Conservation (phyloP, 768 basidiomycete genomes). For the Strobilomyces confusus region DNA sequence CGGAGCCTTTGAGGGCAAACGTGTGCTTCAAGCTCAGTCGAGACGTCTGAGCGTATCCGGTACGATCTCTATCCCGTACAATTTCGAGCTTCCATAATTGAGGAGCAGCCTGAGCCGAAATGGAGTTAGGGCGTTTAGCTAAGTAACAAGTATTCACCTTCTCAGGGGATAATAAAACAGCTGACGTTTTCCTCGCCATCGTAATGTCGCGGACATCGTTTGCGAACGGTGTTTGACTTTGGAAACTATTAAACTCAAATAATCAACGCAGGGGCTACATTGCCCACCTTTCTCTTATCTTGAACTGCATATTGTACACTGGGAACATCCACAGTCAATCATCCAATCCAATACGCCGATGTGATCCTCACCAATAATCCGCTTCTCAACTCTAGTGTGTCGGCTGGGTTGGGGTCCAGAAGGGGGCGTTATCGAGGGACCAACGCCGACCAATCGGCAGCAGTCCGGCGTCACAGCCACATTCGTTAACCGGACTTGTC, state of each 20-base stretch:
- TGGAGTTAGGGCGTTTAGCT: slow-evolving; percentile 7
- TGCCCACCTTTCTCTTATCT: slow-evolving; percentile 42
- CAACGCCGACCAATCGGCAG: slow-evolving; percentile 46
- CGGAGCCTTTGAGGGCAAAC: slow-evolving; percentile 62
- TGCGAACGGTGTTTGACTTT: slow-evolving; percentile 51
- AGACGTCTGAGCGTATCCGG: slow-evolving; percentile 31
- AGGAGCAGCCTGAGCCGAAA: slow-evolving; percentile 54
- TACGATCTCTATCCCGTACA: slow-evolving; percentile 47
- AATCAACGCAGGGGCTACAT: background rate
- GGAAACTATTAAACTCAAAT: slow-evolving; percentile 10
- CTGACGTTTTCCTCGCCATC: slow-evolving; percentile 40
- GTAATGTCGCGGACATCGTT: slow-evolving; percentile 53
- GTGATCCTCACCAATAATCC: slow-evolving; percentile 43
- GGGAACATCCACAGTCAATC: slow-evolving; percentile 1
- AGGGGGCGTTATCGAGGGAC: slow-evolving; percentile 40
- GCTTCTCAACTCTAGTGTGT: slow-evolving; percentile 49
- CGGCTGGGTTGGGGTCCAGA: slow-evolving; percentile 44
- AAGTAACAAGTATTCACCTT: slow-evolving; percentile 19
- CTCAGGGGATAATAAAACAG: slow-evolving; percentile 40
- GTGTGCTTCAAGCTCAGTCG: slow-evolving; percentile 52
- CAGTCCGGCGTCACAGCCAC: slow-evolving; percentile 47
- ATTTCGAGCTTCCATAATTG: slow-evolving; percentile 73
- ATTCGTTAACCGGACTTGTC: slow-evolving; percentile 45
- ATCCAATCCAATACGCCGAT: background rate
- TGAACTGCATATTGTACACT: slow-evolving; percentile 48